Evolutionary conservation across 805 yeast genomes (phyloP).

Genomic region (Maudiozyma turicensis): DNA sequence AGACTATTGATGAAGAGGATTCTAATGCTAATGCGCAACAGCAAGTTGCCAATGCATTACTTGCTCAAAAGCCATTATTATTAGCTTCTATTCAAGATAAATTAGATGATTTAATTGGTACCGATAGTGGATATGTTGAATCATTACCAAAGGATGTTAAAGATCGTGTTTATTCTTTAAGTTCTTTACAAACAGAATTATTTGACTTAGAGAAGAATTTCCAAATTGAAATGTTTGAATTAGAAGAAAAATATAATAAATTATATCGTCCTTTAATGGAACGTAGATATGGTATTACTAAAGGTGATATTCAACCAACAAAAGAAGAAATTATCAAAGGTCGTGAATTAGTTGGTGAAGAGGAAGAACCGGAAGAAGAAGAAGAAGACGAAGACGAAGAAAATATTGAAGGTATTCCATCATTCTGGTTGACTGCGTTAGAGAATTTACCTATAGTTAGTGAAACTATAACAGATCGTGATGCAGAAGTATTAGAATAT

Average conservation of each 20-base stretch:
- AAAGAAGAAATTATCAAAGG: slow-evolving; percentile 73
- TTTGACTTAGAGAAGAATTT: slow-evolving; percentile 81
- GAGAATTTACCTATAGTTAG: slow-evolving; percentile 74
- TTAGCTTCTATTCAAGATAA: slow-evolving; percentile 85
- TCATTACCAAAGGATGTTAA: slow-evolving; percentile 63
- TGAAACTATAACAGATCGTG: slow-evolving; percentile 82
- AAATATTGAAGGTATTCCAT: slow-evolving; percentile 68
- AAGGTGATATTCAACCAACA: slow-evolving; percentile 70
- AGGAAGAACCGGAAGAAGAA: slow-evolving; percentile 35
- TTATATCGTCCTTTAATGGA: slow-evolving; percentile 69
- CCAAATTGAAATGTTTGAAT: slow-evolving; percentile 76
- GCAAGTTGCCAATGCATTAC: slow-evolving; percentile 20
- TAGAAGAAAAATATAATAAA: slow-evolving; percentile 69
- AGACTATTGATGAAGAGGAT: slow-evolving; percentile 69
- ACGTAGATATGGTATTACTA: slow-evolving; percentile 60
- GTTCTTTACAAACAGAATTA: slow-evolving; percentile 70
- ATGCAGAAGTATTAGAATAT: slow-evolving; percentile 66
- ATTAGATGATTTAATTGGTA: slow-evolving; percentile 74
- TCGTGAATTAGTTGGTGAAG: slow-evolving; percentile 44
- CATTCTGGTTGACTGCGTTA: slow-evolving; percentile 93
- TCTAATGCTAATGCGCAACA: slow-evolving; percentile 29
- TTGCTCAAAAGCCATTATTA: slow-evolving; percentile 68
- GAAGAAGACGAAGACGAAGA: slow-evolving; percentile 36
- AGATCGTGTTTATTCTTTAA: slow-evolving; percentile 71
- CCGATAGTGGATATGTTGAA: slow-evolving; percentile 77